Evolutionary conservation across 225 moss, liverwort and hornwort species (phyloP), one percentile per base, ranked within the genome.

Genomic region (Physcomitrium patens): DNA sequence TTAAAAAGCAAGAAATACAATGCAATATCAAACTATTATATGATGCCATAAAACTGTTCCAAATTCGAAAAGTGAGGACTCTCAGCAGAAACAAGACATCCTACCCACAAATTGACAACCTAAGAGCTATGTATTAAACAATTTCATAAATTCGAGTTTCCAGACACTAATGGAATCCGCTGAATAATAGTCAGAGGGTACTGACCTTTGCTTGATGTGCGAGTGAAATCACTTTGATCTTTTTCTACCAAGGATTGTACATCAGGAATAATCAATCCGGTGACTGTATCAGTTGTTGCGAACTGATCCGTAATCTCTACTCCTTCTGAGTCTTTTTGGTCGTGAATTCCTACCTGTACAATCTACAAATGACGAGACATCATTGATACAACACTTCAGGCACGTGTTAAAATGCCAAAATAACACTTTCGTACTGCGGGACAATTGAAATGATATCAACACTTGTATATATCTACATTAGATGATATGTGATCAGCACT

Each of bases 151-250:
- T 4, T 37, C 31, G 5, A 37, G 0, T 37, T 24, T 1, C 1
- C 31, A 37, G 31, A 37, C 31, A 37, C 31, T 37, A 7, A 0
- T 7, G 7, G 31, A 37, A 7, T 0, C 7, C 5, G 2, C 31
- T 37, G 31, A 37, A 37, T 37, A 4, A 1, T 37, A 37, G 31
- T 74, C 27, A 54, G 62, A 45, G 31, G 50, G n/a, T 3, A 65
- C 76, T 19, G 45, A 76, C 84, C 84, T 84, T 77, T 80, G 60
- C 63, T 79, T 61, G 53, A 22, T 23, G 67, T 10, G 46, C 41
- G 78, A 57, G 55, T 17, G 51, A 64, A 63, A 16, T 70, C 64
- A 11, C 46, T 81, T 51, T 76, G 75, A 24, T 12, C 12, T 54
- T 1, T 56, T 47, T 41, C 78, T 60, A 75, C 75, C 64, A 68